A percentile compares a stretch with the other conserved stretches of the same genome.
These are phyloP conservation scores for Glycine soja DNA, from an alignment of 306 rosid genomes.

Conservation along the genomic window DNA sequence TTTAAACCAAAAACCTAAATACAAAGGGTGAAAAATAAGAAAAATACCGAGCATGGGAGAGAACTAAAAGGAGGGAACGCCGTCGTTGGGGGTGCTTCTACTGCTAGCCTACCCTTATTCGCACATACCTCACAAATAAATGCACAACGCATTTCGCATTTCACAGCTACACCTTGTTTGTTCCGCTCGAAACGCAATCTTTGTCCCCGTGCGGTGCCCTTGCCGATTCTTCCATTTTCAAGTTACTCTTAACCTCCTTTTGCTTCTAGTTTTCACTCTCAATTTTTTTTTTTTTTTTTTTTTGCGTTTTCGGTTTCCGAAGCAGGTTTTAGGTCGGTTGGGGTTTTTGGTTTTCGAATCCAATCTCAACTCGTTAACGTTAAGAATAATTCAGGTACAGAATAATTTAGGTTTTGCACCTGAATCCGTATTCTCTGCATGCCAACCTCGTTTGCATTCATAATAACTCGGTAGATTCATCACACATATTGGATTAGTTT, in stretches of 20 bases:
- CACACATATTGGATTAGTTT: not conserved
- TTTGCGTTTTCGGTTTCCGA: not conserved
- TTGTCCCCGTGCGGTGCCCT: not conserved
- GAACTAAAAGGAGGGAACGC: too few relatives aligned
- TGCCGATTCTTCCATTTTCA: slow-evolving; percentile 35
- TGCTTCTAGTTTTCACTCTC: too few relatives aligned
- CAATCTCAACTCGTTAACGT: not conserved
- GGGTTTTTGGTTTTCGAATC: slow-evolving; percentile 39
- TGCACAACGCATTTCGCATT: not conserved
- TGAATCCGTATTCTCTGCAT: not conserved
- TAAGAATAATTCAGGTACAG: not conserved
- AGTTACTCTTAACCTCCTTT: slow-evolving; percentile 9
- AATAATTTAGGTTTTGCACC: not conserved
- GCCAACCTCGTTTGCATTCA: slow-evolving; percentile 2
- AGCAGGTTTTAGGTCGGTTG: slow-evolving; percentile 26
- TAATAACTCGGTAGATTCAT: not conserved
- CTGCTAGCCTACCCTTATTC: not conserved
- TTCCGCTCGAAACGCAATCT: not conserved
- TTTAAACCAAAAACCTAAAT: too few relatives aligned
- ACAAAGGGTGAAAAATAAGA: too few relatives aligned
- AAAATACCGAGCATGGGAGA: too few relatives aligned
- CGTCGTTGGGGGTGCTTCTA: not conserved
- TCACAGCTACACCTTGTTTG: not conserved
- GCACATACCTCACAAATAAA: not conserved
- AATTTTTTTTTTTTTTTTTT: too few relatives aligned